These are phyloP conservation scores for Canavalia gladiata DNA, from an alignment of 306 rosid genomes.

Conservation along the genomic window DNA sequence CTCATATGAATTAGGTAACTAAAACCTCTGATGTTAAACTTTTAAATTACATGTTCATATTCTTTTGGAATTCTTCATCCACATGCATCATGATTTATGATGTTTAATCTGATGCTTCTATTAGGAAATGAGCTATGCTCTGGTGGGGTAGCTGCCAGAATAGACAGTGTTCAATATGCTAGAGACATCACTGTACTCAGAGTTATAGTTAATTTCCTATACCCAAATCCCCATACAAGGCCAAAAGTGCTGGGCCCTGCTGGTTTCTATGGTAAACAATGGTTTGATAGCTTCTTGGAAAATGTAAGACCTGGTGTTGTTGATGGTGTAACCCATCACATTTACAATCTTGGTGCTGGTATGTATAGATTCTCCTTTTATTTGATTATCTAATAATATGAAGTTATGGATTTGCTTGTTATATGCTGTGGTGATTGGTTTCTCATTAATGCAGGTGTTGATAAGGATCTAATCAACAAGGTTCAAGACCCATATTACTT, in stretches of 20 bases:
- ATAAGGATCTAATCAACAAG: constrained; percentile 55
- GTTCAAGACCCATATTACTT: constrained; percentile 68
- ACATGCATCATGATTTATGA: not conserved
- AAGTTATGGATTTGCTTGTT: not conserved
- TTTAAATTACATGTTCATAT: not conserved
- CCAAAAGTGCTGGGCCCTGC: constrained; percentile 76
- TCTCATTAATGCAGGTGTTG: constrained; percentile 56
- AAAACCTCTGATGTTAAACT: not conserved
- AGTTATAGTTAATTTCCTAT: constrained; percentile 46
- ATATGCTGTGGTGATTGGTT: constrained; percentile 1
- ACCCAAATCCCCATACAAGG: constrained; percentile 52
- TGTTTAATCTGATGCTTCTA: not conserved
- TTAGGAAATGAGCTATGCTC: constrained; percentile 71
- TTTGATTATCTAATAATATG: not conserved
- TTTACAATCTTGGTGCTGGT: constrained; percentile 85
- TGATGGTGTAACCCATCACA: constrained; percentile 71
- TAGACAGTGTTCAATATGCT: constrained; percentile 63
- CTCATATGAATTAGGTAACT: constrained; percentile 68
- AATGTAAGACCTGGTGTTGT: constrained; percentile 58
- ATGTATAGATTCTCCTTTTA: not conserved
- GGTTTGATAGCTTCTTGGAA: constrained; percentile 67
- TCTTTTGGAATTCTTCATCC: not conserved
- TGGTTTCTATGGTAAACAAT: constrained; percentile 64
- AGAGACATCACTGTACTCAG: constrained; percentile 61
- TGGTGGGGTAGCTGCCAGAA: constrained; percentile 57